Conservation (phyloP, 208 protist genomes). For the Wallacemonas collosoma region DNA sequence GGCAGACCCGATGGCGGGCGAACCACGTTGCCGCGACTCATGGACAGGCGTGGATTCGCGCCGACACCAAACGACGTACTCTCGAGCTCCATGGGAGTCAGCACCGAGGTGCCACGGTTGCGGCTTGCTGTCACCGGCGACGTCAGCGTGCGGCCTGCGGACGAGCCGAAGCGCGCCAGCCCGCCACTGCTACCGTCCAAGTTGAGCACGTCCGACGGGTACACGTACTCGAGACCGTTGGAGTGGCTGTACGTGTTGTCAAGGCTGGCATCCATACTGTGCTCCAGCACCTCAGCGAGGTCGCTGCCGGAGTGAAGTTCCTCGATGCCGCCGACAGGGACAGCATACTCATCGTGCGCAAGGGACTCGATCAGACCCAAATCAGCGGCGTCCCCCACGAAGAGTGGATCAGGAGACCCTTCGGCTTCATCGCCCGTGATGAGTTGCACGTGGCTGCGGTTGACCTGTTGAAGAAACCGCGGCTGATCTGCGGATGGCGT, state of each 20-base stretch:
- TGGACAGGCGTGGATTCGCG: slow-evolving; percentile 29
- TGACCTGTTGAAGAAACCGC: slow-evolving; percentile 75
- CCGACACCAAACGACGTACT: slow-evolving; percentile 23
- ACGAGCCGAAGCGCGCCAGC: slow-evolving; percentile 5
- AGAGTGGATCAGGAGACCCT: slow-evolving; percentile 18
- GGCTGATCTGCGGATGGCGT: slow-evolving; percentile 65
- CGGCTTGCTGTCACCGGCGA: background rate
- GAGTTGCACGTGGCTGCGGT: slow-evolving; percentile 79
- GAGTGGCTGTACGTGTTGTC: slow-evolving; percentile 1
- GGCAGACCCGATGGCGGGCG: slow-evolving; percentile 39
- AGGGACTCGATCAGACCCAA: slow-evolving; percentile 13
- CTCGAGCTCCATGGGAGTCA: slow-evolving; percentile 14
- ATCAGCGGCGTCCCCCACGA: slow-evolving; percentile 21
- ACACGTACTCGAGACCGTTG: slow-evolving; percentile 9
- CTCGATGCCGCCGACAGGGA: slow-evolving; percentile 17
- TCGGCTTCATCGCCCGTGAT: slow-evolving; percentile 53
- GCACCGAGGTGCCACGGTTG: background rate
- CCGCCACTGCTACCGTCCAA: slow-evolving; percentile 13
- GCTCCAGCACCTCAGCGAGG: slow-evolving; percentile 1
- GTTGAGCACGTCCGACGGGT: slow-evolving; percentile 12
- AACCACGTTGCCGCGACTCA: slow-evolving; percentile 52
- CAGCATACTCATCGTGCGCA: slow-evolving; percentile 13
- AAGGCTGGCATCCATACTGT: background rate
- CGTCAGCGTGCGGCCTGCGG: background rate
- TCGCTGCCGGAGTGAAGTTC: slow-evolving; percentile 20